Evolutionary conservation across 805 yeast genomes (phyloP), one percentile per base, ranked within the genome.

Genomic region (Jamesozyma piceae): DNA sequence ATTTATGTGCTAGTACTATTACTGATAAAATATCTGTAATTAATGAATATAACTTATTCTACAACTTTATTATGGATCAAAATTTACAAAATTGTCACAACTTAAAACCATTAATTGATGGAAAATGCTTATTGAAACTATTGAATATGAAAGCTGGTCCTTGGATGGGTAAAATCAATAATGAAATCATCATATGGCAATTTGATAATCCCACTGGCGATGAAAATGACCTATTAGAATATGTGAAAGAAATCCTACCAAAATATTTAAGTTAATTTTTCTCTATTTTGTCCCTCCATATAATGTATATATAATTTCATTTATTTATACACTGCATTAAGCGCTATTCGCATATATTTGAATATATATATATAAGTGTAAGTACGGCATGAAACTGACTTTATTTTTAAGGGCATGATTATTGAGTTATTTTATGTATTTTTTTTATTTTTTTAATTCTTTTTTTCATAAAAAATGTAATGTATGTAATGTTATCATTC

Each of bases 131-230:
- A 36, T 65, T 73, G 40, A 62, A 66, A 35, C 60, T 67, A 18
- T 60, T 83, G 24, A 63, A 69, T 19, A 66, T 68, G 43, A 82
- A 81, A 54, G 85, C 90, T 0, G 98, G 98, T 0, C 88, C 89
- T 5, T 88, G 97, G 96, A 69, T 90, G 73, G 69, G 75, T 8
- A 62, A 62, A 8, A 62, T 79, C 8, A 72, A 77, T 45, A 75
- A 76, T 5, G 61, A 71, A 36, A 69, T 84, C 5, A 59, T 86
- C 27, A 61, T 69, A 17, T 84, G 89, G 88, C 96, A 89, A 63
- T 65, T 89, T 42, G 88, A 81, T 49, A 62, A 87, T 52, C 95
- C 95, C 0, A 56, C 53, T 0, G 71, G 70, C 8, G 58, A 70
- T 0, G 67, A 64, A 39, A 77, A 72, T 1, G 82, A 82, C 21